Conservation (phyloP, 1,139 yeast species). For the Pneumocystis carinii region DNA sequence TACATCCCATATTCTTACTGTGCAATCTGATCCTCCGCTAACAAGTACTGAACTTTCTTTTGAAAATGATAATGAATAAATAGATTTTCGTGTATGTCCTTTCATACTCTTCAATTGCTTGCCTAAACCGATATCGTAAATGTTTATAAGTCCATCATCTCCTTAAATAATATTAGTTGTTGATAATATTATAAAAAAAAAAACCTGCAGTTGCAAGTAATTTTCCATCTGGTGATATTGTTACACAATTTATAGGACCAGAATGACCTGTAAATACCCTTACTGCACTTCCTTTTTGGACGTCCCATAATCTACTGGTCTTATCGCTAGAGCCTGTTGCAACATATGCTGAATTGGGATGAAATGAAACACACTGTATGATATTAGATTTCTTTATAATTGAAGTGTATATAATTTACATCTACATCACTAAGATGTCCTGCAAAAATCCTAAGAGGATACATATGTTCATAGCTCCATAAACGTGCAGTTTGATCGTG, state of each 20-base stretch:
- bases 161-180: slow-evolving; percentile 27
- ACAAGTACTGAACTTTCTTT: slow-evolving; percentile 91
- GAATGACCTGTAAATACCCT: slow-evolving; percentile 92
- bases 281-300: slow-evolving; percentile 73
- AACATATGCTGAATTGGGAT: slow-evolving; percentile 87
- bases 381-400: not conserved
- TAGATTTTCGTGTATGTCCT: slow-evolving; percentile 79
- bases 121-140: slow-evolving; percentile 94
- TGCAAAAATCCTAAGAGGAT: slow-evolving; percentile 88
- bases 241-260: slow-evolving; percentile 68
- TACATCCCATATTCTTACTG: slow-evolving; percentile 98
- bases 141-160: slow-evolving; percentile 73
- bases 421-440: slow-evolving; percentile 97
- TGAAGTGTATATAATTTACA: slow-evolving; percentile 7
- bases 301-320: slow-evolving; percentile 97
- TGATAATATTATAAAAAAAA: not conserved
- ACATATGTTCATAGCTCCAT: slow-evolving; percentile 97
- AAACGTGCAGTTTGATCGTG: slow-evolving; percentile 95
- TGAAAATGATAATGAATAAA: slow-evolving; percentile 71
- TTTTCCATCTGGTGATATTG: slow-evolving; percentile 92
- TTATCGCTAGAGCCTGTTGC: slow-evolving; percentile 92
- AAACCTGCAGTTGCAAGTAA: slow-evolving; percentile 71
- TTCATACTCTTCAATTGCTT: slow-evolving; percentile 50
- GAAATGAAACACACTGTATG: slow-evolving; percentile 58
- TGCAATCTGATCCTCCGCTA: slow-evolving; percentile 90